These are phyloP conservation scores for Marasmius oreades DNA, from an alignment of 1,284 basidiomycete species.

Conservation along the genomic window DNA sequence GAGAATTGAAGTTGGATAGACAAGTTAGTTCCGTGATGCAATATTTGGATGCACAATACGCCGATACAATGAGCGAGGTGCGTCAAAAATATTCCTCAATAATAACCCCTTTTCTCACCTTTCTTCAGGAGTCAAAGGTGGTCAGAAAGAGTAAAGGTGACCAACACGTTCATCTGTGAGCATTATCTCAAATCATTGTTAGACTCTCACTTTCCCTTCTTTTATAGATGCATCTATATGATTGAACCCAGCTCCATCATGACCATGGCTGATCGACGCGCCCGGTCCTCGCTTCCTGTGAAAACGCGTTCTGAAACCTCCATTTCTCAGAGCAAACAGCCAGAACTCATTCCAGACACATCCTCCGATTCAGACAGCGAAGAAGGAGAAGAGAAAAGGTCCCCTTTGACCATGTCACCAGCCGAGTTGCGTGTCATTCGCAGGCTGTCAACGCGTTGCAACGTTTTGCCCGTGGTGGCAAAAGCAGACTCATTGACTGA, in stretches of 20 bases:
- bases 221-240: constrained; percentile 71
- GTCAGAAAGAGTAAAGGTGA: constrained; percentile 80
- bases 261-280: constrained; percentile 45
- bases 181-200: constrained; percentile 6
- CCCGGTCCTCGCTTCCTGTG: constrained; percentile 41
- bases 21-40: constrained; percentile 68
- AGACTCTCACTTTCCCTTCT: constrained; percentile 18
- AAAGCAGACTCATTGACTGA: constrained; percentile 77
- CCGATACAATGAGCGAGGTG: constrained; percentile 81
- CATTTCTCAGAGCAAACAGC: constrained; percentile 43
- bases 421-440: constrained; percentile 75
- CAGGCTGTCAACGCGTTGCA: constrained; percentile 64
- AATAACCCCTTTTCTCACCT: constrained; percentile 9
- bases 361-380: constrained; percentile 34
- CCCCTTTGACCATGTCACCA: constrained; percentile 59
- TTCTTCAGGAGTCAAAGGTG: constrained; percentile 74
- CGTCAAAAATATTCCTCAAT: constrained; percentile 1
- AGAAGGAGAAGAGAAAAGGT: constrained; percentile 48
- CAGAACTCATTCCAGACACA: constrained; percentile 49
- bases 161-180: constrained; percentile 80
- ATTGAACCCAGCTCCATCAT: constrained; percentile 73
- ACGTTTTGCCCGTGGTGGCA: constrained; percentile 75
- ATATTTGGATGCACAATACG: constrained; percentile 74
- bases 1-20: constrained; percentile 71
- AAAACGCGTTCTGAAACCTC: constrained; percentile 60